A percentile compares a stretch with the other conserved stretches of the same genome.
Conservation (phyloP, 305 asterid species). For the Salvia sclarea region DNA sequence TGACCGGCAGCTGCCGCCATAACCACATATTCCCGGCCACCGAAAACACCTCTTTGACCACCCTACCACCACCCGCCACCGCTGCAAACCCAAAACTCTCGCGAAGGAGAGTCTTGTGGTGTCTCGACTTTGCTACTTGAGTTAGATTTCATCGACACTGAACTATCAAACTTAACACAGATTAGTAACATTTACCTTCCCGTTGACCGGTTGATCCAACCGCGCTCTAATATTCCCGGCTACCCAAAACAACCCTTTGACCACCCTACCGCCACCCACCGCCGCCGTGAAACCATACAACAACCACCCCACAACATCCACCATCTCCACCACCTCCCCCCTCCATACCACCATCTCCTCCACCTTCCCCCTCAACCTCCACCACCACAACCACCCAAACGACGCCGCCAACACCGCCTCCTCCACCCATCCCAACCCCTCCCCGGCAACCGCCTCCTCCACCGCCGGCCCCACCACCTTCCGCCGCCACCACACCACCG, state of each 20-base stretch:
- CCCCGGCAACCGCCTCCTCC: conserved; percentile 53
- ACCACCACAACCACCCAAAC: conserved; percentile 71
- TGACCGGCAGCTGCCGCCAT: neutral
- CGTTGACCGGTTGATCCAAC: neutral
- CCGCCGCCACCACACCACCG: conserved; percentile 51
- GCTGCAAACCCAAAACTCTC: conserved; percentile 48
- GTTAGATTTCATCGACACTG: too few species aligned
- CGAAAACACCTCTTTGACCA: conserved; percentile 35
- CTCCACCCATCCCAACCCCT: conserved; percentile 43
- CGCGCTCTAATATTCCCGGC: neutral
- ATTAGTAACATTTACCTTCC: too few species aligned
- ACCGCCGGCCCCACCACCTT: conserved; percentile 65
- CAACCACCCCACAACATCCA: conserved; percentile 57
- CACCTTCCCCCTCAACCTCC: conserved; percentile 61
- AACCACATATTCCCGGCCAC: neutral
- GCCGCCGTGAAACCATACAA: conserved; percentile 53
- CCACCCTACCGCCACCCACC: conserved; percentile 45
- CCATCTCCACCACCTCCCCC: conserved; percentile 42
- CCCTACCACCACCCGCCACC: conserved; percentile 46
- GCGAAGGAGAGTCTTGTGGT: too few species aligned
- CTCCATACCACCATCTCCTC: conserved; percentile 63
- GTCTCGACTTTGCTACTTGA: too few species aligned
- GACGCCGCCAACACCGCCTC: conserved; percentile 45
- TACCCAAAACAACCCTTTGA: conserved; percentile 33
- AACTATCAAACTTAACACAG: too few species aligned